Evolutionary conservation across 2,329 filamentous ascomycete species (phyloP).

Genomic region (Colletotrichum chlorophyti): DNA sequence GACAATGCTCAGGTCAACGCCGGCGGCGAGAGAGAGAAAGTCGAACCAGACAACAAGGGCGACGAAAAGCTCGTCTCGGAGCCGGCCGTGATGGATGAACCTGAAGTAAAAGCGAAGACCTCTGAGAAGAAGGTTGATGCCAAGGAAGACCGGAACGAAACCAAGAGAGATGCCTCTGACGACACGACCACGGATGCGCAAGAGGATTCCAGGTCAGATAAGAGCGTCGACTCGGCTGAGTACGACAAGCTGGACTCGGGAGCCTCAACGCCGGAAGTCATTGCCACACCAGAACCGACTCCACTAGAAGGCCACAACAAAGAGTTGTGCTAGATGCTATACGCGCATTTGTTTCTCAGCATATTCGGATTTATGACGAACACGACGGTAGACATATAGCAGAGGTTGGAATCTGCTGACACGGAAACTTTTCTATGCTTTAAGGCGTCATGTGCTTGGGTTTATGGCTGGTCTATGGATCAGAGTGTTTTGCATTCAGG

Average conservation of each 20-base stretch:
- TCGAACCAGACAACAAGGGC: conserved; percentile 35
- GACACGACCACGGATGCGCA: conserved; percentile 4
- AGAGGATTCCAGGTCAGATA: conserved; percentile 28
- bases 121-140: not conserved
- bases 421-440: not conserved
- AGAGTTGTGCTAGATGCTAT: conserved; percentile 26
- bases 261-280: conserved; percentile 21
- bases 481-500: not conserved
- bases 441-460: not conserved
- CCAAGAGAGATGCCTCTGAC: not conserved
- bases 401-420: not conserved
- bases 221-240: conserved; percentile 24
- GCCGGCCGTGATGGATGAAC: not conserved
- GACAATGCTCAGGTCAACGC: conserved; percentile 65
- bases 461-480: not conserved
- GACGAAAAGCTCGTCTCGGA: not conserved
- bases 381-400: conserved; percentile 7
- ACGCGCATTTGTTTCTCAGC: not conserved
- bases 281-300: conserved; percentile 38
- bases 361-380: not conserved
- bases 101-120: not conserved
- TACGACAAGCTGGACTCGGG: conserved; percentile 30
- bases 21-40: conserved; percentile 48
- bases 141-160: not conserved
- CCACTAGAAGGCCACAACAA: conserved; percentile 39